Conservation (phyloP, 2,329 filamentous ascomycete species). For the Botrytis fabae region DNA sequence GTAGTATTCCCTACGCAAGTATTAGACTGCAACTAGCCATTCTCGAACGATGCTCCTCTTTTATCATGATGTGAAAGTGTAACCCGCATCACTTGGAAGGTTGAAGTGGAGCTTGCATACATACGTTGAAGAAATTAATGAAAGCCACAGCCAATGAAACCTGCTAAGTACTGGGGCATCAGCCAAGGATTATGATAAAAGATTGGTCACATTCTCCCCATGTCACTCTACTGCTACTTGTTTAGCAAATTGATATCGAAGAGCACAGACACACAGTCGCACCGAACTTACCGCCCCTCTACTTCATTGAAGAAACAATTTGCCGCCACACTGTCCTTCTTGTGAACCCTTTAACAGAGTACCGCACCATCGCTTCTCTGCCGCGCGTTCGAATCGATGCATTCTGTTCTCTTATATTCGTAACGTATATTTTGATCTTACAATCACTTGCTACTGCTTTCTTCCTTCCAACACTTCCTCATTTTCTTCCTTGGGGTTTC, state of each 20-base stretch:
- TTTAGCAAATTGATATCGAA: slow-evolving; percentile 1
- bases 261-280: neutral
- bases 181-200: neutral
- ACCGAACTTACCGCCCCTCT: slow-evolving; percentile 17
- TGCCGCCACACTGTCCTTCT: slow-evolving; percentile 17
- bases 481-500: neutral
- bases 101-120: slow-evolving; percentile 16
- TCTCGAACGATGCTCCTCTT: slow-evolving; percentile 3
- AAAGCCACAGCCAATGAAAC: slow-evolving; percentile 4
- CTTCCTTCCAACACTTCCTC: neutral
- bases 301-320: slow-evolving; percentile 19
- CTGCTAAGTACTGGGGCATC: slow-evolving; percentile 13
- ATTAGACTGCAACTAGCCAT: slow-evolving; percentile 1
- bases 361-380: slow-evolving; percentile 16
- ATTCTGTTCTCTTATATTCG: neutral
- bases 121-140: slow-evolving; percentile 14
- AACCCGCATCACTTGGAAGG: slow-evolving; percentile 1
- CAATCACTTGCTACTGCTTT: neutral
- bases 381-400: slow-evolving; percentile 9
- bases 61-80: neutral
- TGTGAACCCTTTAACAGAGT: slow-evolving; percentile 7
- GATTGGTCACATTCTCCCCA: slow-evolving; percentile 2
- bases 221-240: slow-evolving; percentile 5
- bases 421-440: neutral
- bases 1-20: slow-evolving; percentile 5